Evolutionary conservation across 1,284 basidiomycete genomes (phyloP), one percentile per base, ranked within the genome.

Genomic region (Cryptococcus deneoformans): DNA sequence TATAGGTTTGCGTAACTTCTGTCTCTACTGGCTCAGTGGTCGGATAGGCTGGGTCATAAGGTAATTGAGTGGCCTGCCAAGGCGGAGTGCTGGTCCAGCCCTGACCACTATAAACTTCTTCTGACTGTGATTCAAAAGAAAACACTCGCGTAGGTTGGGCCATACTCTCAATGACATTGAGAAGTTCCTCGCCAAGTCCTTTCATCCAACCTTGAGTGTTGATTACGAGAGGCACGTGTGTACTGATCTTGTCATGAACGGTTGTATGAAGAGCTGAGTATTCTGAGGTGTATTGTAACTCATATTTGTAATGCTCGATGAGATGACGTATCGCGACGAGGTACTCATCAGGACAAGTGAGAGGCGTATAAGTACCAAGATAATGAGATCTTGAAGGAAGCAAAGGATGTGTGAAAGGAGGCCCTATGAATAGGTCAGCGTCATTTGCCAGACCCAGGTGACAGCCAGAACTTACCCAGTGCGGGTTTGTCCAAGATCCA

Each of bases 181-280:
- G 83, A 3, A 99, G 78, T 65, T 96, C 90, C 16, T 86, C 87
- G 1, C 95, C 95, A 1, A 97, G 84, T 2, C 95, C 95, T 74
- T 95, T 97, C 12, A 85, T 84, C 95, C 95, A 99, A 2, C 95
- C 95, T 84, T 95, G 94, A 0, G 91, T 97, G 74, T 99, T 99
- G 55, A 98, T 84, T 8, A 98, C 83, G 5, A 99, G 83, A 0
- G 95, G 95, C 4, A 90, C 82, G n/a, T 73, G 58, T 54, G 86
- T 84, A 1, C 67, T 61, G 49, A 86, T 81, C 44, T 82, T 75
- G 2, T 60, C 51, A 11, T 11, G 2, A 42, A 16, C 11, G 29
- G 59, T 8, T n/a, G 35, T 11, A 14, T 3, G 20, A 39, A 38
- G 14, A n/a, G 9, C 16, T 20, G 51, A 46, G 42, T 29, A 45